phyloP scores from a whole-genome alignment of 176 grass and related monocot species.

The Poa pratensis region DNA sequence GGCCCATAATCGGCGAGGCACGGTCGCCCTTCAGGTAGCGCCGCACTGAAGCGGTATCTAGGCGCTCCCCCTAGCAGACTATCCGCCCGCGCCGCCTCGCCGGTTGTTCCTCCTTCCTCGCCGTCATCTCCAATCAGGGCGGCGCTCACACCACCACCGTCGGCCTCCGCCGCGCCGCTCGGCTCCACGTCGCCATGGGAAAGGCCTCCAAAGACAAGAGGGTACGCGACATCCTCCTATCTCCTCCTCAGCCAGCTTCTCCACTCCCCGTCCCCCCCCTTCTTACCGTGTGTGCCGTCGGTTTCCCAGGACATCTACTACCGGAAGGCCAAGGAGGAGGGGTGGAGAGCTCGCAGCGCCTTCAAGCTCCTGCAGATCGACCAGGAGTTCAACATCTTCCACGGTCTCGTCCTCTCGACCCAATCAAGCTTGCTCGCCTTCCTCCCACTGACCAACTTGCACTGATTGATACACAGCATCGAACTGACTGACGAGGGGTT shows the following conservation, averaged over 20 bases:
- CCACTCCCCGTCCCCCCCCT: not conserved
- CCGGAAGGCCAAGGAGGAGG: slow-evolving; percentile 90
- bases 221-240: slow-evolving; percentile 4
- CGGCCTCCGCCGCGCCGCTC: not conserved
- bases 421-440: not conserved
- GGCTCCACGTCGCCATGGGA: slow-evolving; percentile 44
- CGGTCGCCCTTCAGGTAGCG: no score
- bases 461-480: not conserved
- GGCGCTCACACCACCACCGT: not conserved
- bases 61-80: slow-evolving; percentile 7
- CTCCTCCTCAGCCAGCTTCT: not conserved
- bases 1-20: no score
- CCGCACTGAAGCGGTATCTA: no score
- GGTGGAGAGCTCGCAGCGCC: slow-evolving; percentile 84
- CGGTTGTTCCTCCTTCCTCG: slow-evolving; percentile 6
- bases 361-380: slow-evolving; percentile 95
- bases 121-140: slow-evolving; percentile 27
- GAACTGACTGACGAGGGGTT: not conserved
- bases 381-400: slow-evolving; percentile 84
- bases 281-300: slow-evolving; percentile 9
- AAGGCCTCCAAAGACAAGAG: slow-evolving; percentile 86
- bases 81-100: slow-evolving; percentile 13
- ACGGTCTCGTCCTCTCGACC: slow-evolving; percentile 44
- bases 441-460: not conserved
- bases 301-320: slow-evolving; percentile 77